Percentiles rank a stretch among this genome's conserved stretches.
Evolutionary conservation across 2,329 filamentous ascomycete species (phyloP).

Genomic region (Pseudogymnoascus sp.): DNA sequence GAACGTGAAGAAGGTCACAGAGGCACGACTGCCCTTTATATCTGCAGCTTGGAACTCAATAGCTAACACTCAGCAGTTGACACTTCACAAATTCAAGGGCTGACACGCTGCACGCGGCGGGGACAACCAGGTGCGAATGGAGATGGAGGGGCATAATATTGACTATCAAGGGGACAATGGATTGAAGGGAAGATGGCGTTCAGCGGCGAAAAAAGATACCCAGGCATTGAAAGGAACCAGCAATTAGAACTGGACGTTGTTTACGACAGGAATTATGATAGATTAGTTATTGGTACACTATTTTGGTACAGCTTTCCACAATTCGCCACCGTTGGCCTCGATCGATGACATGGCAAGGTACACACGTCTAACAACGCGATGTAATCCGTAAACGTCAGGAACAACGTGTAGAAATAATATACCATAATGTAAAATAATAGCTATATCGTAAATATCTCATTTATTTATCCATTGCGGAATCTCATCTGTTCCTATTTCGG

Average conservation of each 20-base stretch:
- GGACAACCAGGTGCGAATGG: not conserved
- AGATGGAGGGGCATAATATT: not conserved
- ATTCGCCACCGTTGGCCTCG: not conserved
- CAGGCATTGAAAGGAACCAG: not conserved
- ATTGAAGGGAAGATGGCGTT: not conserved
- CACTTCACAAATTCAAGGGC: slow-evolving; percentile 26
- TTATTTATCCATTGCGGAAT: not conserved
- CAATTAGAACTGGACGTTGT: not conserved
- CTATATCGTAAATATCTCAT: not conserved
- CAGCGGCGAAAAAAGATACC: slow-evolving; percentile 1
- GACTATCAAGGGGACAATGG: not conserved
- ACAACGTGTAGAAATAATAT: not conserved
- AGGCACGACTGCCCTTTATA: slow-evolving; percentile 43
- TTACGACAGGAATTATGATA: not conserved
- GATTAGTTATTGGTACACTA: not conserved
- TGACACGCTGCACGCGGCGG: slow-evolving; percentile 10
- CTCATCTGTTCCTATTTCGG: not conserved
- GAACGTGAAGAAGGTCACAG: slow-evolving; percentile 68
- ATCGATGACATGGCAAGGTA: slow-evolving; percentile 6
- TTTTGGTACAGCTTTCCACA: not conserved
- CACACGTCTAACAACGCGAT: not conserved
- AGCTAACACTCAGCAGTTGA: slow-evolving; percentile 15
- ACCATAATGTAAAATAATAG: not conserved
- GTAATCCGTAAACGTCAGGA: not conserved
- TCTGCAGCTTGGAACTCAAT: too few relatives aligned